phyloP scores from a whole-genome alignment of 2,329 filamentous ascomycete genomes.

The Colletotrichum acutatum region DNA sequence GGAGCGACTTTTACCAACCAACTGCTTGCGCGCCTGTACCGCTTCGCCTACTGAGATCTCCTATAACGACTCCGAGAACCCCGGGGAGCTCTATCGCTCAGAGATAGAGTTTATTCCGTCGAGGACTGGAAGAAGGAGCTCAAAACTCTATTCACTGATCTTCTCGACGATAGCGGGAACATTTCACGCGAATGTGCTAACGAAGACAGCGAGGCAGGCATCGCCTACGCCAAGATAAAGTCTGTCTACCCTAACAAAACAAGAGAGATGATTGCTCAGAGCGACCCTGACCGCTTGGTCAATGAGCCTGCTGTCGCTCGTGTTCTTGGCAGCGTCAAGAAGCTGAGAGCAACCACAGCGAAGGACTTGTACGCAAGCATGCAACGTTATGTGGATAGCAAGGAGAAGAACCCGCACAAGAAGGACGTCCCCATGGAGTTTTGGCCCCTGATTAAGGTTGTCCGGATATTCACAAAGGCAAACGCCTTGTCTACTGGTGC shows the following conservation, averaged over 20 bases:
- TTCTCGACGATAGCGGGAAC: conserved; percentile 53
- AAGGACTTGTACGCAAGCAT: conserved; percentile 39
- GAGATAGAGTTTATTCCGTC: conserved; percentile 68
- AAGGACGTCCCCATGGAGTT: conserved; percentile 41
- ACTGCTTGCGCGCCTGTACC: conserved; percentile 70
- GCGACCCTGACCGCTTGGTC: conserved; percentile 37
- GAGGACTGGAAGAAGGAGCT: conserved; percentile 67
- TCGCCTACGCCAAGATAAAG: conserved; percentile 56
- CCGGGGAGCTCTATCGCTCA: conserved; percentile 56
- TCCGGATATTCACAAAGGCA: conserved; percentile 51
- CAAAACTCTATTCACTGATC: conserved; percentile 57
- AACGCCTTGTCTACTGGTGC: conserved; percentile 47
- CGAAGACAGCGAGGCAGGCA: conserved; percentile 54
- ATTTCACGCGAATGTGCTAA: conserved; percentile 50
- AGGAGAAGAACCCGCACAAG: conserved; percentile 39
- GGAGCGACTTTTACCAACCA: conserved; percentile 58
- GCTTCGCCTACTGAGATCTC: conserved; percentile 70
- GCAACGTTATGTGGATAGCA: conserved; percentile 44
- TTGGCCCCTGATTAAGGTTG: conserved; percentile 66
- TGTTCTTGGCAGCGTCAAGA: conserved; percentile 41
- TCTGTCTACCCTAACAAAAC: conserved; percentile 55
- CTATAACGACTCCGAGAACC: conserved; percentile 61
- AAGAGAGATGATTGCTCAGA: conserved; percentile 41
- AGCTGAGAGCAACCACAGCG: conserved; percentile 37
- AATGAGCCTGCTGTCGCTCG: conserved; percentile 38